phyloP scores from a whole-genome alignment of 495 filamentous ascomycete species.

The Talaromyces nanjingensis region DNA sequence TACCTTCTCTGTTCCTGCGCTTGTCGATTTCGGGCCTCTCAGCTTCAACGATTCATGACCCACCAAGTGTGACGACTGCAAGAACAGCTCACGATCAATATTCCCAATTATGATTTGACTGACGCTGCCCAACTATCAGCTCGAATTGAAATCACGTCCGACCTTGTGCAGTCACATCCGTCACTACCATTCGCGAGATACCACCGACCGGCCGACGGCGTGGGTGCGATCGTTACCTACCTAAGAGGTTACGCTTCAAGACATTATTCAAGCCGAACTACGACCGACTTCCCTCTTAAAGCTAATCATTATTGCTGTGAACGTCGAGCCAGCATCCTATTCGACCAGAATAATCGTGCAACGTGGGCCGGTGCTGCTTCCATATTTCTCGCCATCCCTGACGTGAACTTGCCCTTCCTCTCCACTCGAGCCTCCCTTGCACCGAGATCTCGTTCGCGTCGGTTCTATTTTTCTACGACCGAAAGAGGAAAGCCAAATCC shows the following conservation, averaged over 20 bases:
- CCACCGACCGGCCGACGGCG: not conserved
- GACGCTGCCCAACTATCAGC: not conserved
- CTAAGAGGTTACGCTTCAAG: not conserved
- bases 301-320: not conserved
- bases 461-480: not conserved
- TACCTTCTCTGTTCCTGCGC: not conserved
- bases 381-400: conserved; percentile 3
- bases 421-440: conserved; percentile 1
- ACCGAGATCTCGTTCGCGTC: not conserved
- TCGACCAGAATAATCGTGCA: not conserved
- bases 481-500: conserved; percentile 5
- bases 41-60: not conserved
- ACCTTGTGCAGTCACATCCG: not conserved
- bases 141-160: not conserved
- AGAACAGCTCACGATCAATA: not conserved
- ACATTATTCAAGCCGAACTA: not conserved
- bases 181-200: not conserved
- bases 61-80: conserved; percentile 1
- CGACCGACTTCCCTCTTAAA: not conserved
- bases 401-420: conserved; percentile 5
- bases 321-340: not conserved
- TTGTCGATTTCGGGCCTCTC: not conserved
- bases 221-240: not conserved
- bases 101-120: not conserved
- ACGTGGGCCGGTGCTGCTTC: conserved; percentile 1